These are phyloP conservation scores for Trametes sanguinea DNA, from an alignment of 768 basidiomycete species.

Conservation along the genomic window DNA sequence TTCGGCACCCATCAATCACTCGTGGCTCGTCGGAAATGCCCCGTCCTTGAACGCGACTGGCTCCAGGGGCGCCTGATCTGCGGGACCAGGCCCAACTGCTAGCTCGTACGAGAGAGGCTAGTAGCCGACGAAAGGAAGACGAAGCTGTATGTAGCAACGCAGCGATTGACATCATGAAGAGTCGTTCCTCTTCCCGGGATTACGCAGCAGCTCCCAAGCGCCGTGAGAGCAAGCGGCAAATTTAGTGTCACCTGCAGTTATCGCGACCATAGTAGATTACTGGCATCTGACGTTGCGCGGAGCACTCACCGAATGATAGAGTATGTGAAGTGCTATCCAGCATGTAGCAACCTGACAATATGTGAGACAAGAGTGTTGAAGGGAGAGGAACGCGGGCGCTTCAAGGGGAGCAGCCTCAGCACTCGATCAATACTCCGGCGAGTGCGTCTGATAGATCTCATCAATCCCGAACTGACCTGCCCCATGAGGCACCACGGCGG, in stretches of 20 bases:
- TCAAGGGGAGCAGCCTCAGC: background rate
- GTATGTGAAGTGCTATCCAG: too few species aligned
- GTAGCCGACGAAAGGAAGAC: background rate
- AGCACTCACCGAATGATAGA: too few species aligned
- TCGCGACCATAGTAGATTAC: too few species aligned
- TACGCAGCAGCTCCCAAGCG: too few species aligned
- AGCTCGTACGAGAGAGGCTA: too few species aligned
- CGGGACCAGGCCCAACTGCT: slow-evolving; percentile 1
- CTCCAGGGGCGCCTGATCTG: slow-evolving; percentile 7
- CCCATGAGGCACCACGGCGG: background rate
- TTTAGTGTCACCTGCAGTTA: too few species aligned
- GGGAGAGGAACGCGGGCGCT: background rate
- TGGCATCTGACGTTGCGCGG: too few species aligned
- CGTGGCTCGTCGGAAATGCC: background rate
- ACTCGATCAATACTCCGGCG: slow-evolving; percentile 5
- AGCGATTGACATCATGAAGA: background rate
- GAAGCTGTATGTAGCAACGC: background rate
- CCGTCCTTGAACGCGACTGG: slow-evolving; percentile 6
- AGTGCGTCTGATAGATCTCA: slow-evolving; percentile 11
- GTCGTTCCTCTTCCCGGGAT: background rate
- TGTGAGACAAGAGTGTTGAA: too few species aligned
- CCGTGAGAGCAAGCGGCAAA: too few species aligned
- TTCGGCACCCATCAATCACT: slow-evolving; percentile 14
- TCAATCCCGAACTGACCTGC: background rate
- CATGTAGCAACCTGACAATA: too few species aligned